A percentile compares a stretch with the other conserved stretches of the same genome.
Conservation (phyloP, 2,329 filamentous ascomycete species). For the Triangularia setosa region DNA sequence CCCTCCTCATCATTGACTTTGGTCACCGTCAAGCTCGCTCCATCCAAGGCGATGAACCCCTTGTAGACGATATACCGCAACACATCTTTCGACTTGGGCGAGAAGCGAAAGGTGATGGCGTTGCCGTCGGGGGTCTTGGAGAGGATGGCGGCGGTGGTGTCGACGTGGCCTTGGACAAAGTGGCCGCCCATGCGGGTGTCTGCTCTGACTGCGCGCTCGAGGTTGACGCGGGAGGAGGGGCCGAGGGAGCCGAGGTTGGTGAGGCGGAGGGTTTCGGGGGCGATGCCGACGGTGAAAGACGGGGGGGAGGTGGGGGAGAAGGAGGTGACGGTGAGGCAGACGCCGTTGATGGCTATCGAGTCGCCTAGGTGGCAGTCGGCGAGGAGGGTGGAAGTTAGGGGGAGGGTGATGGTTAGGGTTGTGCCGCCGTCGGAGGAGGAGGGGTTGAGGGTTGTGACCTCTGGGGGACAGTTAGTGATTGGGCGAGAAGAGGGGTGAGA, state of each 20-base stretch:
- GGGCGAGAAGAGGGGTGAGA: too few species aligned
- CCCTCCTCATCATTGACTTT: slow-evolving; percentile 73
- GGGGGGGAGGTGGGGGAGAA: slow-evolving; percentile 36
- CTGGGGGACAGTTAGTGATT: slow-evolving; percentile 44
- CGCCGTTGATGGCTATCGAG: slow-evolving; percentile 92
- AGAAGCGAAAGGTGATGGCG: slow-evolving; percentile 80
- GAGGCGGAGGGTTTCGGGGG: slow-evolving; percentile 90
- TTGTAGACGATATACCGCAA: slow-evolving; percentile 92
- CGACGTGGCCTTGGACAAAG: slow-evolving; percentile 97
- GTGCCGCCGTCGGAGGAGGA: slow-evolving; percentile 84
- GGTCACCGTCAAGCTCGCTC: slow-evolving; percentile 90
- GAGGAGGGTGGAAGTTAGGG: slow-evolving; percentile 66
- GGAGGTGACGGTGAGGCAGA: slow-evolving; percentile 81
- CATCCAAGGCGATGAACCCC: slow-evolving; percentile 91
- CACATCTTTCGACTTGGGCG: slow-evolving; percentile 64
- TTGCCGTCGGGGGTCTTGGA: slow-evolving; percentile 79
- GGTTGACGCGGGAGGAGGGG: slow-evolving; percentile 70
- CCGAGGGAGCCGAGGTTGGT: slow-evolving; percentile 83
- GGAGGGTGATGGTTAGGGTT: slow-evolving; percentile 78
- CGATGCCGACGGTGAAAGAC: slow-evolving; percentile 84
- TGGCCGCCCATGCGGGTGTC: slow-evolving; percentile 96
- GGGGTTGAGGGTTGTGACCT: slow-evolving; percentile 74
- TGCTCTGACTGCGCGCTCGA: slow-evolving; percentile 88
- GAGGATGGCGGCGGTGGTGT: slow-evolving; percentile 76
- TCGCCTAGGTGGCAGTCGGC: slow-evolving; percentile 82